Percentiles rank a stretch among this genome's conserved stretches.
phyloP scores from a whole-genome alignment of 306 rosid species.

The Acacia melanoxylon region DNA sequence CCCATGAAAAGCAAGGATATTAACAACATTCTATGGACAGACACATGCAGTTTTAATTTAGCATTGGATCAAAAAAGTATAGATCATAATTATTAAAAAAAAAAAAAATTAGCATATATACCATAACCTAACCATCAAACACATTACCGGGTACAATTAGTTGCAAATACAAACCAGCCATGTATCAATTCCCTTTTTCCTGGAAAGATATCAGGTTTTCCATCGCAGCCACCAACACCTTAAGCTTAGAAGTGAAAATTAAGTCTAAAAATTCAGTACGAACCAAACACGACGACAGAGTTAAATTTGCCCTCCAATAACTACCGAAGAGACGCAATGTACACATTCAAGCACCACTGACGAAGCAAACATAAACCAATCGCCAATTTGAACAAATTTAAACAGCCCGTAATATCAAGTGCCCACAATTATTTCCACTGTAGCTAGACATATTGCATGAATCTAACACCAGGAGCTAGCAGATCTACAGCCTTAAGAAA shows the following conservation, averaged over 20 bases:
- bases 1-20: background rate
- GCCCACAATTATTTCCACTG: background rate
- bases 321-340: background rate
- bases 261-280: background rate
- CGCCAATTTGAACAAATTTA: background rate
- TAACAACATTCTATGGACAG: background rate
- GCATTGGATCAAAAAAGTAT: background rate
- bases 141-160: too few relatives aligned
- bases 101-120: background rate
- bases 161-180: background rate
- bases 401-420: background rate
- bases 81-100: background rate
- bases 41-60: background rate
- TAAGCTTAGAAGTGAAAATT: background rate
- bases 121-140: background rate
- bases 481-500: constrained; percentile 41
- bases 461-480: constrained; percentile 26
- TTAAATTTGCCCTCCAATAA: background rate
- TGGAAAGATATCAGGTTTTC: background rate
- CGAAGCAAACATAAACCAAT: background rate
- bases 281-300: background rate
- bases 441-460: background rate
- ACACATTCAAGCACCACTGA: background rate
- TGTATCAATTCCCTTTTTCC: background rate
- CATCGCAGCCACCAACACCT: background rate